phyloP scores from a whole-genome alignment of 352 stramenopile species.

The Elongisporangium undulatum region DNA sequence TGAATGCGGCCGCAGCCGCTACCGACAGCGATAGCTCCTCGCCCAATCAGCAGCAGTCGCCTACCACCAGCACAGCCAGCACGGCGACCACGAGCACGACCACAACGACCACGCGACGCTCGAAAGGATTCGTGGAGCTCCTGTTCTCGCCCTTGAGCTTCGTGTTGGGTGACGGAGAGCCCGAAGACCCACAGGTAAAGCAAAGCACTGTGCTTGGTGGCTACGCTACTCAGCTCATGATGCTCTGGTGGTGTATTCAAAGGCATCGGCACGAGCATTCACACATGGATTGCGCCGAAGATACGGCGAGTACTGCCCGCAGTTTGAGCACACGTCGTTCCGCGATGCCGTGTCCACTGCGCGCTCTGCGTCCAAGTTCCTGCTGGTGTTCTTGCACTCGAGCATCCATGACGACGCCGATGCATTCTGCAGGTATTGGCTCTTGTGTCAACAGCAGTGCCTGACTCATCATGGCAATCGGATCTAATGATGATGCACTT shows the following conservation, averaged over 20 bases:
- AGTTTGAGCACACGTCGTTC: constrained; percentile 81
- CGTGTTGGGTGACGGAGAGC: constrained; percentile 63
- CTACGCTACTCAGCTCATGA: not conserved
- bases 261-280: constrained; percentile 41
- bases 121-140: constrained; percentile 71
- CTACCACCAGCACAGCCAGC: not conserved
- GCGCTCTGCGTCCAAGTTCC: constrained; percentile 77
- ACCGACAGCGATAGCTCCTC: constrained; percentile 1
- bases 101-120: not conserved
- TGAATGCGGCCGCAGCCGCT: constrained; percentile 8
- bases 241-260: not conserved
- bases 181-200: constrained; percentile 62
- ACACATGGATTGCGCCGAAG: constrained; percentile 42
- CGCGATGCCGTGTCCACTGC: constrained; percentile 74
- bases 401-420: constrained; percentile 79
- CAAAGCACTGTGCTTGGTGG: too few species aligned
- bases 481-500: constrained; percentile 4
- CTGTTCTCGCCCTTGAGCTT: constrained; percentile 73
- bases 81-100: not conserved
- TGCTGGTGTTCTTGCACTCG: constrained; percentile 83
- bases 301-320: constrained; percentile 58
- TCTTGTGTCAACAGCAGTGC: not conserved
- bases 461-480: not conserved
- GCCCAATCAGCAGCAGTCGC: not conserved
- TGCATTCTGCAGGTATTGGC: constrained; percentile 54